Percentiles rank a stretch among this genome's conserved stretches.
Evolutionary conservation across 139 green algal species (phyloP).

Genomic region (Astrephomene gubernaculifera): DNA sequence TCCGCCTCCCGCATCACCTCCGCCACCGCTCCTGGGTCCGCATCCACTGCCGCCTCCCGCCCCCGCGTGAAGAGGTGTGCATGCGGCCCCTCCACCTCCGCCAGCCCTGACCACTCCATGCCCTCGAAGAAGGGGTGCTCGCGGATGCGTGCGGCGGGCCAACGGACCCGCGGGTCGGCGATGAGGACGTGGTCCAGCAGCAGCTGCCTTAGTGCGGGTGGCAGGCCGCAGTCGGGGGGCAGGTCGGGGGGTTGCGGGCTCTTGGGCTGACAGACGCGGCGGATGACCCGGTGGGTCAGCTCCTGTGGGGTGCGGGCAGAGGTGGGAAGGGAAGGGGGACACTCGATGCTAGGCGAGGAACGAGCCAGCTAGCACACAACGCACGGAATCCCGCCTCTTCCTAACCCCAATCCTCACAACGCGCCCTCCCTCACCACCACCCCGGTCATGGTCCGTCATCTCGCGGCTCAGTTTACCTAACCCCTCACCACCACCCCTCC

Average conservation of each 20-base stretch:
- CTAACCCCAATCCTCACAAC: neutral
- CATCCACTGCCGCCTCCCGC: neutral
- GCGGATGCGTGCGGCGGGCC: conserved; percentile 4
- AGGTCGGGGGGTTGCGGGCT: conserved; percentile 17
- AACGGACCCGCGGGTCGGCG: neutral
- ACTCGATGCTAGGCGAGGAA: neutral
- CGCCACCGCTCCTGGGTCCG: neutral
- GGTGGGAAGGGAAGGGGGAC: neutral
- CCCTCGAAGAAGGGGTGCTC: conserved; percentile 33
- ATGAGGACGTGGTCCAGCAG: conserved; percentile 32
- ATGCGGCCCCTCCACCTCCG: conserved; percentile 10
- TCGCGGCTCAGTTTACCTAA: too few species aligned
- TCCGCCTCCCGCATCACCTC: neutral
- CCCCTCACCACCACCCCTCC: neutral
- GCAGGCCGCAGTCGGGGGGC: conserved; percentile 33
- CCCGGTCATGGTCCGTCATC: too few species aligned
- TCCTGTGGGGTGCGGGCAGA: neutral
- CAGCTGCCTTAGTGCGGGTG: conserved; percentile 17
- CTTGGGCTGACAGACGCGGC: conserved; percentile 2
- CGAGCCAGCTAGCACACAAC: neutral
- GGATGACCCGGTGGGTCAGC: conserved; percentile 18
- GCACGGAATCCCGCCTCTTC: neutral
- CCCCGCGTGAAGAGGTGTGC: conserved; percentile 32
- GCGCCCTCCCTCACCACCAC: neutral
- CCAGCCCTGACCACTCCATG: neutral